Base-by-base conservation (phyloP, 164 flowering plant species). In the Stephania cephalantha region DNA sequence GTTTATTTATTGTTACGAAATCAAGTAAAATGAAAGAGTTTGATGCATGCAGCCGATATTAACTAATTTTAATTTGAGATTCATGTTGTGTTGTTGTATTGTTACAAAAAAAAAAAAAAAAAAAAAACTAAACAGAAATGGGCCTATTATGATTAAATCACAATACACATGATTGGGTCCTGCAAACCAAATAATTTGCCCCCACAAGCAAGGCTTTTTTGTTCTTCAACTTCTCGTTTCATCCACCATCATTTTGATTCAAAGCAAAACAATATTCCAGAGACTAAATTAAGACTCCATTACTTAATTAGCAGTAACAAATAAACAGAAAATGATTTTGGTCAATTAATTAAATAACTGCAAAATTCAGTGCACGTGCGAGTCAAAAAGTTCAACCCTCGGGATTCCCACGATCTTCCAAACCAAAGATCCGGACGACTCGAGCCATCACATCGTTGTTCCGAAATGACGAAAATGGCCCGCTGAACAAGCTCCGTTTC, bases 381-480 rank as follows among this genome's bases (percentile, higher is more conserved):
- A 50, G 15, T 8, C 15, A 8, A 15, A 9, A 15, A 11, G 55
- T 50, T 4, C 55, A 15, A 35, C 42, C 42, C 42, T 35, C 42
- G 42, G 4, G 42, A 35, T 35, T 35, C 42, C 42, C 42, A 35
- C 42, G 42, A 35, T 35, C 42, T 2, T 4, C 42, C 3, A 35
- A 35, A 35, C 55, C 55, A 15, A 15, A 15, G 64, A 15, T 58
- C 15, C 64, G 64, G n/a, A 9, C 10, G 64, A 55, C 13, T 55
- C 1, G 5, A 15, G 0, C 18, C 17, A 11, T 12, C 63, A 15
- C 18, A 18, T 15, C 63, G 63, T 55, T 12, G n/a, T 13, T 25
- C 17, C 42, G 53, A 12, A 73, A 42, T 35, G 69, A 73, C 68
- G 7, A 64, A 73, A 73, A 20, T 44, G n/a, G 3, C 75, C 69